These are phyloP conservation scores for Eremochloa ophiuroides DNA, from an alignment of 176 grass and related monocot species.

Conservation along the genomic window DNA sequence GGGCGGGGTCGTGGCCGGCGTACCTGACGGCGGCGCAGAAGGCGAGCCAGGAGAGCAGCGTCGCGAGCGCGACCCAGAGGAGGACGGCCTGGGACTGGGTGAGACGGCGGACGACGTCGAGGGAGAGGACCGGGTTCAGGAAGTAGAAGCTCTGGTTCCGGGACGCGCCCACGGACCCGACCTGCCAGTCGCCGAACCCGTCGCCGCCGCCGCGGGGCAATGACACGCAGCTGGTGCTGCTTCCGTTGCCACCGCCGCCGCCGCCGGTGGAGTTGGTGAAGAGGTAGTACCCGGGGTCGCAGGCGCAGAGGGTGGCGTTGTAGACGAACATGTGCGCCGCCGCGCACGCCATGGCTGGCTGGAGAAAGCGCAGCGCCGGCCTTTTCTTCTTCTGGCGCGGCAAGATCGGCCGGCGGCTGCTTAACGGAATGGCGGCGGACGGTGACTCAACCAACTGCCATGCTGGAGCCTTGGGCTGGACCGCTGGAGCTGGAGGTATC, in stretches of 20 bases:
- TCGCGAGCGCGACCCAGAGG: slow-evolving; percentile 48
- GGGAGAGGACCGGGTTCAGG: slow-evolving; percentile 55
- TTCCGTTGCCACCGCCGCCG: slow-evolving; percentile 13
- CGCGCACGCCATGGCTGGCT: slow-evolving; percentile 49
- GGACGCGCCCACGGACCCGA: slow-evolving; percentile 46
- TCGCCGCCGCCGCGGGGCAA: slow-evolving; percentile 17
- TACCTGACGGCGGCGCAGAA: slow-evolving; percentile 56
- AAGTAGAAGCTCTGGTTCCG: slow-evolving; percentile 58
- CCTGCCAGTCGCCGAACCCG: slow-evolving; percentile 53
- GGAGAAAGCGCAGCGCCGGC: neutral
- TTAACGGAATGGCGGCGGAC: neutral
- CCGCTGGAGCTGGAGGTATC: neutral
- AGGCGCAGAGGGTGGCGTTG: slow-evolving; percentile 71
- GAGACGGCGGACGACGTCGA: slow-evolving; percentile 74
- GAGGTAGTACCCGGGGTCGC: slow-evolving; percentile 73
- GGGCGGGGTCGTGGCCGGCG: slow-evolving; percentile 24
- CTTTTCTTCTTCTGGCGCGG: neutral
- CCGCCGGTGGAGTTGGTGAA: slow-evolving; percentile 12
- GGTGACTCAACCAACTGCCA: neutral
- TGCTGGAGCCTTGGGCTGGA: neutral
- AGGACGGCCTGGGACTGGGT: slow-evolving; percentile 95
- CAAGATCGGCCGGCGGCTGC: neutral
- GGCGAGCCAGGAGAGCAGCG: slow-evolving; percentile 65
- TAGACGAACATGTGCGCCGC: slow-evolving; percentile 59
- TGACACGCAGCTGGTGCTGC: slow-evolving; percentile 22